A percentile compares a stretch with the other conserved stretches of the same genome.
phyloP scores from a whole-genome alignment of 176 grass and related monocot genomes.

The Aegilops longissima region DNA sequence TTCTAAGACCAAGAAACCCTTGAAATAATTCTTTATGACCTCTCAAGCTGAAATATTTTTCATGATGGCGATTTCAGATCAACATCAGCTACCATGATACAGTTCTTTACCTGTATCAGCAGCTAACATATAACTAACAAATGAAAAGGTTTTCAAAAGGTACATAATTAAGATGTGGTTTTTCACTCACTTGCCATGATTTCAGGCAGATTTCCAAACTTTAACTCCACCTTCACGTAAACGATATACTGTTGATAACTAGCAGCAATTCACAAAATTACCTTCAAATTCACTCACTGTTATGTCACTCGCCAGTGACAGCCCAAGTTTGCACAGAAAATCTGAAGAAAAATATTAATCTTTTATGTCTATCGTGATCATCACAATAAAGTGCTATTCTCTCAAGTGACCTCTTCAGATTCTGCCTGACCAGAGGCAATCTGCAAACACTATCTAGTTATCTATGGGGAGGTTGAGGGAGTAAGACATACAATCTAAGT shows the following conservation, averaged over 20 bases:
- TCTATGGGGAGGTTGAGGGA: neutral
- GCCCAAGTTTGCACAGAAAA: neutral
- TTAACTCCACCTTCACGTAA: fast-evolving
- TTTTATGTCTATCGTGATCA: neutral
- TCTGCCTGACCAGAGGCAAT: neutral
- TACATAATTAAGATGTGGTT: neutral
- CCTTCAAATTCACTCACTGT: neutral
- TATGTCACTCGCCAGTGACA: neutral
- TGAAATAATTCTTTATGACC: neutral
- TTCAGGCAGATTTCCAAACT: neutral
- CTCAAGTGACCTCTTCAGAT: neutral
- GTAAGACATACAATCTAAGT: constrained; percentile 4
- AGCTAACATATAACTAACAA: no score
- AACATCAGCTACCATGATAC: neutral
- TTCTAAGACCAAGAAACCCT: neutral
- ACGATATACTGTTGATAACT: neutral
- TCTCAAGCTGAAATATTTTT: neutral
- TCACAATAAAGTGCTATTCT: neutral
- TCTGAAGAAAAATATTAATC: neutral
- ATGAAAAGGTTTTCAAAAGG: neutral
- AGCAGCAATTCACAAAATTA: neutral
- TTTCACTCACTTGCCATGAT: neutral
- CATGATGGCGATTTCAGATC: neutral
- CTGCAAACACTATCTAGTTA: neutral
- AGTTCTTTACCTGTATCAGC: no score